Base-by-base conservation (phyloP, 225 moss, liverwort and hornwort species). In the Straminergon stramineum region DNA sequence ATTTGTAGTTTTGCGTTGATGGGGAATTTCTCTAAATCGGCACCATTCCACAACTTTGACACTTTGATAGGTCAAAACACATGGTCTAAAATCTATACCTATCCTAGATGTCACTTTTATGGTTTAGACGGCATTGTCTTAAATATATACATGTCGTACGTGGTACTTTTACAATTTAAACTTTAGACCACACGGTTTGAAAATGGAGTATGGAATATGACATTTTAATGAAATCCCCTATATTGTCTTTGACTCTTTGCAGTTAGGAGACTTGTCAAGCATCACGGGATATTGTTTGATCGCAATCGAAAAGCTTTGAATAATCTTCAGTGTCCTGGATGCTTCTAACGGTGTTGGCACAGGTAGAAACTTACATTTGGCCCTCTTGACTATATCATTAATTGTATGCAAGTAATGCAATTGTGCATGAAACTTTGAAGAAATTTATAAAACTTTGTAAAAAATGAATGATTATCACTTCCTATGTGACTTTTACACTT, bases 241-340 rank as follows among this genome's bases (percentile, higher is more conserved):
- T 48, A 48, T 48, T 48, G 48, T 48, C 10, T 48, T 48, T 48
- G 48, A 48, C 48, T 60, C 26, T 63, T 28, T 34, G 82, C 92
- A 96, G 94, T 6, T 94, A 19, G 95, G 92, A 90, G 93, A 96
- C 85, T 15, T 95, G 53, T 73, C 65, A 23, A 94, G 95, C 26
- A 71, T 91, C 41, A 21, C 34, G 7, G 94, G 93, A 55, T 61
- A 81, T 28, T 87, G 39, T 13, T 2, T 77, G 17, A 5, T 1
- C 0, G 77, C 52, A 18, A 16, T 96, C 6, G 84, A 90, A 48
- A 17, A 31, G 0, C 88, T 96, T 27, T 87, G 95, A 8, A 52
- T 13, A 5, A n/a, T 77, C 37, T 52, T 91, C 52, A 90, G 95
- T 4, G 75, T 94, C 58, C 56, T 94, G 13, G 92, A 95, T 53